A percentile compares a stretch with the other conserved stretches of the same genome.
Conservation (phyloP, 2,329 filamentous ascomycete genomes). For the Aspergillus brunneoviolaceus region DNA sequence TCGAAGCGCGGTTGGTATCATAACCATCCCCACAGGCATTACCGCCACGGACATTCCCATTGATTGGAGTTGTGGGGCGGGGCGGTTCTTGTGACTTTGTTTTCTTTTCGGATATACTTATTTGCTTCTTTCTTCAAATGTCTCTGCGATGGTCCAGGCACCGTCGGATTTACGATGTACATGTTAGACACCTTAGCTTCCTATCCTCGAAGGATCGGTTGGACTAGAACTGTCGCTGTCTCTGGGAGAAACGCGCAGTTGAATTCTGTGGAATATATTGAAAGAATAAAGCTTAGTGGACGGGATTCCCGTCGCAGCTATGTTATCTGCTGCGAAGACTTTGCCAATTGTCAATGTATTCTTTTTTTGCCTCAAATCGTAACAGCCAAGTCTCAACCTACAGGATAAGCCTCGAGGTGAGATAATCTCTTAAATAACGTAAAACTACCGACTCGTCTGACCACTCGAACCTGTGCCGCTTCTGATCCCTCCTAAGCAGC, state of each 20-base stretch:
- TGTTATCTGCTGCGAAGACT: background rate
- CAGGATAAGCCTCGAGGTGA: too few relatives aligned
- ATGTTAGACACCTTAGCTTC: background rate
- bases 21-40: conserved; percentile 25
- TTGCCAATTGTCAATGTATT: background rate
- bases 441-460: too few relatives aligned
- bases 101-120: background rate
- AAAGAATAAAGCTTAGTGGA: background rate
- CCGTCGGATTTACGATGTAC: background rate
- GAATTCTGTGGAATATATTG: background rate
- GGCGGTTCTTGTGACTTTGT: background rate
- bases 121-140: background rate
- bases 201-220: background rate
- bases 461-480: too few relatives aligned
- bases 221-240: background rate
- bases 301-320: background rate
- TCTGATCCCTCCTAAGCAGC: too few relatives aligned
- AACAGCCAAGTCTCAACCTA: too few relatives aligned
- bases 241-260: background rate
- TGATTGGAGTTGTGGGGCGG: background rate
- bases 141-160: background rate
- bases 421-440: too few relatives aligned
- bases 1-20: conserved; percentile 20
- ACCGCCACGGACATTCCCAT: conserved; percentile 25
- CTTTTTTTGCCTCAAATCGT: too few relatives aligned